phyloP scores from a whole-genome alignment of 2,329 filamentous ascomycete genomes.

The Aspergillus clavatus region DNA sequence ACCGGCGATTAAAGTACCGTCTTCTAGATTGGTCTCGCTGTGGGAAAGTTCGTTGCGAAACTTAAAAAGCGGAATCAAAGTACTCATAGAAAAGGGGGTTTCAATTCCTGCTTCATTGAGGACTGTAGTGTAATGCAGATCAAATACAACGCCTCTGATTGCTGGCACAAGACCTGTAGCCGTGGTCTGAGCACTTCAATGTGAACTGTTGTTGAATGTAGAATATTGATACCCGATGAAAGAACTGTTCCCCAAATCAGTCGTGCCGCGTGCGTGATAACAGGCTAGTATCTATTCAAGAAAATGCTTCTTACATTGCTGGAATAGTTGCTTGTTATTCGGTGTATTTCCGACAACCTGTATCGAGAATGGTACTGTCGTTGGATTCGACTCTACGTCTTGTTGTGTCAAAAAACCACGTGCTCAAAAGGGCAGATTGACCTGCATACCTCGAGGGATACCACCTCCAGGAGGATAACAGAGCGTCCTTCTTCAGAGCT shows the following conservation, averaged over 20 bases:
- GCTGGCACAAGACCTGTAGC: constrained; percentile 19
- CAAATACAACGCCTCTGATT: constrained; percentile 25
- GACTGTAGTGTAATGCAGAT: constrained; percentile 29
- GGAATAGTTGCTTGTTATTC: constrained; percentile 18
- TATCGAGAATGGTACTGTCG: background rate
- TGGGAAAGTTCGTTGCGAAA: constrained; percentile 26
- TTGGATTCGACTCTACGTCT: background rate
- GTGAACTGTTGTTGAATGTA: constrained; percentile 24
- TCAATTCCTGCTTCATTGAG: constrained; percentile 13
- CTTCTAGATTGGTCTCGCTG: constrained; percentile 17
- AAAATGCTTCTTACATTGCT: constrained; percentile 17
- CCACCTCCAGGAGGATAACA: background rate
- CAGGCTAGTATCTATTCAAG: too few species aligned
- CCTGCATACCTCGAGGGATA: background rate
- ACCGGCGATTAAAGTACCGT: constrained; percentile 27
- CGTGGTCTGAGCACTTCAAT: constrained; percentile 15
- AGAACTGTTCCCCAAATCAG: constrained; percentile 14
- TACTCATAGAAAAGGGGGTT: constrained; percentile 24
- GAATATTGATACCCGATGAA: constrained; percentile 21
- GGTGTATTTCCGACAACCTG: background rate
- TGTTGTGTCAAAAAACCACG: background rate
- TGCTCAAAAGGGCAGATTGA: background rate
- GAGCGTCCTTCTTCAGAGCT: background rate
- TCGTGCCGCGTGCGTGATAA: background rate
- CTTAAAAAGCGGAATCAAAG: constrained; percentile 22